Base-by-base conservation (phyloP, 2,329 filamentous ascomycete species). In the Fusarium anguioides region DNA sequence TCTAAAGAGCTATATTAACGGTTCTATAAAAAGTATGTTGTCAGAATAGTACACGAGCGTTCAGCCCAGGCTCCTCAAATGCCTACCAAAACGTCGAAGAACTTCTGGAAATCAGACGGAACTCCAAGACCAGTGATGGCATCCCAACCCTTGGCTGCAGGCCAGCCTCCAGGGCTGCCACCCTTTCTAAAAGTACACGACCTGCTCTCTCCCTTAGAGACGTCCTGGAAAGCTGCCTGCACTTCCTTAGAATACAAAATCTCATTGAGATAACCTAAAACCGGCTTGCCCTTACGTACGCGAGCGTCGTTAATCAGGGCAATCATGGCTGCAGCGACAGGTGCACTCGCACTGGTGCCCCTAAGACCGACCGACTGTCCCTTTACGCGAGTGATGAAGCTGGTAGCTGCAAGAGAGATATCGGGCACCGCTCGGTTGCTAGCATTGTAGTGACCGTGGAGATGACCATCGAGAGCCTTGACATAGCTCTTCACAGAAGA, bases 251-350 rank as follows among this genome's bases (percentile, higher is more conserved):
- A 77, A 68, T 87, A 86, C 24, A 87, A 72, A 37, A 74, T 66
- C 26, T 81, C 79, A 65, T 87, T 88, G 33, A 87, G 74, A 77
- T 84, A 89, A 0, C 86, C 87, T 10, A 87, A 73, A 2, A 80
- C 75, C 8, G 75, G 71, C 78, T 84, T 86, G 6, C 83, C 83
- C 4, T 74, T 75, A 4, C 81, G 76, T 44, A 86, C 72, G n/a
- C 85, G 75, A 52, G 80, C 81, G 55, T 87, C 85, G 60, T 88
- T 87, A 54, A 87, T 79, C 6, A 86, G 75, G 5, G 84, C 82
- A 45, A 89, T 75, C 73, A 88, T 81, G 23, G 83, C 77, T 6
- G 85, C 86, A 20, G 88, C 75, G 0, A 87, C 81, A 1, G 86
- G 86, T 6, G 86, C 81, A 35, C 83, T 83, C 2, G 85, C 85